Conservation (phyloP, 1,139 yeast genomes). For the Zygoascus hellenicus region DNA sequence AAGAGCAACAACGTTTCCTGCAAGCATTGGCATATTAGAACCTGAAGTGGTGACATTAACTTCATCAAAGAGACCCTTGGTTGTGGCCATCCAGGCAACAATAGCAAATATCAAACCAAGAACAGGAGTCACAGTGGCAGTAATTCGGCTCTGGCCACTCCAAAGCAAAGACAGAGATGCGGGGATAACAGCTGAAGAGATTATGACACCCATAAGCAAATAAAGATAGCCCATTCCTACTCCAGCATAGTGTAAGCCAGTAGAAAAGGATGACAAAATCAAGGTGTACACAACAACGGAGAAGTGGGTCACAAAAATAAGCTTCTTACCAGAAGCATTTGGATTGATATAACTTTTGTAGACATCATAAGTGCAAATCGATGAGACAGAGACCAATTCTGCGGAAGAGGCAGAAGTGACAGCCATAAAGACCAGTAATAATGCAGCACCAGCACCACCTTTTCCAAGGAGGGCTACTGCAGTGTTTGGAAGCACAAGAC, state of each 20-base stretch:
- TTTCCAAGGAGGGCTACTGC: conserved; percentile 79
- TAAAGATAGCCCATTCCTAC: conserved; percentile 66
- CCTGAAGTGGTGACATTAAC: conserved; percentile 61
- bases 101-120: conserved; percentile 44
- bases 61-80: conserved; percentile 36
- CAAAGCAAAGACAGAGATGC: conserved; percentile 67
- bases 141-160: conserved; percentile 50
- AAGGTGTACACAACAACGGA: conserved; percentile 62
- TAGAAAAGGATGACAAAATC: conserved; percentile 73
- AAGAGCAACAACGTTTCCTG: conserved; percentile 80
- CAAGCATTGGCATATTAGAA: conserved; percentile 74
- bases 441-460: conserved; percentile 79
- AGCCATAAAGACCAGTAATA: conserved; percentile 77
- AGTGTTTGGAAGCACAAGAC: conserved; percentile 79
- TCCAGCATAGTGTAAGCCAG: conserved; percentile 75
- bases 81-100: conserved; percentile 45
- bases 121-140: conserved; percentile 43
- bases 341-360: conserved; percentile 78
- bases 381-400: conserved; percentile 80
- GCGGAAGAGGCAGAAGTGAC: conserved; percentile 57
- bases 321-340: conserved; percentile 61
- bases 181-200: conserved; percentile 81
- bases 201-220: conserved; percentile 80
- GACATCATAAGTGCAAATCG: conserved; percentile 78
- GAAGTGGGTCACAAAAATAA: conserved; percentile 62